Evolutionary conservation across 331 rosid species (phyloP).

Genomic region (Rosa hybrid): DNA sequence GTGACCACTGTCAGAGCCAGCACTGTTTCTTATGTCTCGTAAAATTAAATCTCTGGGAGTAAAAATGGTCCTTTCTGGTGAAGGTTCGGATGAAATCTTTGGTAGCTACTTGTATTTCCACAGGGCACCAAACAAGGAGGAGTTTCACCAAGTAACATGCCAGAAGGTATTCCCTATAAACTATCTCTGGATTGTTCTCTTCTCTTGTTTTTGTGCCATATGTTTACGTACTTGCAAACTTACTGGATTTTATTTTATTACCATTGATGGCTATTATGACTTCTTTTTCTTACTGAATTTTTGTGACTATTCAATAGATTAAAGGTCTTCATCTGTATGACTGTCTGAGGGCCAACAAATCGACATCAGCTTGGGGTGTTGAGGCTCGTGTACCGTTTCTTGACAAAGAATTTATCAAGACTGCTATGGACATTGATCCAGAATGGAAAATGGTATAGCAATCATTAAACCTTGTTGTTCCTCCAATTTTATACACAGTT

Average conservation of each 20-base stretch:
- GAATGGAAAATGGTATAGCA: not conserved
- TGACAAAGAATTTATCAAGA: constrained; percentile 68
- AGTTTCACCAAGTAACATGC: constrained; percentile 90
- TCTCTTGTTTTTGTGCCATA: not conserved
- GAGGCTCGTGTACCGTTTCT: constrained; percentile 99
- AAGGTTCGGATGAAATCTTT: constrained; percentile 96
- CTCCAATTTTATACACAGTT: constrained; percentile 66
- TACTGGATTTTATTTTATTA: not conserved
- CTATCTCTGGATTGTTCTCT: not conserved
- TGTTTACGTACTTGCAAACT: not conserved
- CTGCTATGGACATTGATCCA: too few species aligned
- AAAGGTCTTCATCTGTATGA: constrained; percentile 95
- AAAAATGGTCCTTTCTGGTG: constrained; percentile 98
- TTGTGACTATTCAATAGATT: constrained; percentile 50
- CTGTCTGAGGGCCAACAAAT: constrained; percentile 90
- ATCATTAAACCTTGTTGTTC: not conserved
- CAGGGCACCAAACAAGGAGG: constrained; percentile 88
- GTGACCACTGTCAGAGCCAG: constrained; percentile 94
- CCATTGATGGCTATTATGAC: constrained; percentile 19
- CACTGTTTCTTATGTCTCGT: constrained; percentile 96
- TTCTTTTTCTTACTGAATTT: not conserved
- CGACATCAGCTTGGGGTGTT: constrained; percentile 97
- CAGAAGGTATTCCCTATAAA: constrained; percentile 51
- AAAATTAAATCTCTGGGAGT: constrained; percentile 96
- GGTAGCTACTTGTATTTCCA: constrained; percentile 97